These are phyloP conservation scores for Myxozyma nipponensis DNA, from an alignment of 805 yeast species.

Conservation along the genomic window DNA sequence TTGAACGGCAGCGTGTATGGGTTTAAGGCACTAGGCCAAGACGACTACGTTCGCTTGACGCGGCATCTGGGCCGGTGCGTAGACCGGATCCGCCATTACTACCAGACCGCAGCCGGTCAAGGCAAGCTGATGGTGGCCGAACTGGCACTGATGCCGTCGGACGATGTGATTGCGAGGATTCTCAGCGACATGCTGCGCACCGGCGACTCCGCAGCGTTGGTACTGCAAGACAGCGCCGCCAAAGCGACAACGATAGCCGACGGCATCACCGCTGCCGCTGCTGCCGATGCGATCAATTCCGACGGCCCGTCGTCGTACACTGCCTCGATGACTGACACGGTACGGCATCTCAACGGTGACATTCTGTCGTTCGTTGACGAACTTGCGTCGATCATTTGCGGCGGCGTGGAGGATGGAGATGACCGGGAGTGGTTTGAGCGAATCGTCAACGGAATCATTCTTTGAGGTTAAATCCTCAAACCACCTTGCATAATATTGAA, in stretches of 20 bases:
- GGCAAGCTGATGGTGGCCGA: background rate
- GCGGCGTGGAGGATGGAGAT: background rate
- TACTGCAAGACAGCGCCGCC: too few relatives aligned
- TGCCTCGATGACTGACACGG: too few relatives aligned
- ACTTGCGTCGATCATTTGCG: too few relatives aligned
- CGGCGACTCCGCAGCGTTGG: too few relatives aligned
- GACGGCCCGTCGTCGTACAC: too few relatives aligned
- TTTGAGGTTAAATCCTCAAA: too few relatives aligned
- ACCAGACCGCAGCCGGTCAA: background rate
- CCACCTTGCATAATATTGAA: too few relatives aligned
- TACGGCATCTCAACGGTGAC: background rate
- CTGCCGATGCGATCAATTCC: too few relatives aligned
- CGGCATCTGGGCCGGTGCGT: background rate
- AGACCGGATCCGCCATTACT: slow-evolving; percentile 3
- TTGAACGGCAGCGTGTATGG: slow-evolving; percentile 22
- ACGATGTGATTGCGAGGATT: slow-evolving; percentile 1
- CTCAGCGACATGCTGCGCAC: background rate
- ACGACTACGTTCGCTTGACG: slow-evolving; percentile 9
- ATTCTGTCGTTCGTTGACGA: background rate
- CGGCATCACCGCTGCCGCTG: too few relatives aligned
- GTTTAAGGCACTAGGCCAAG: slow-evolving; percentile 10
- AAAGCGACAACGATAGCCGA: too few relatives aligned
- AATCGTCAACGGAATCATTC: slow-evolving; percentile 3
- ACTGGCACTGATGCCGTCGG: background rate
- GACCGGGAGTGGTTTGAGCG: slow-evolving; percentile 4